These are phyloP conservation scores for Starmera quercuum DNA, from an alignment of 805 yeast species.

Conservation along the genomic window DNA sequence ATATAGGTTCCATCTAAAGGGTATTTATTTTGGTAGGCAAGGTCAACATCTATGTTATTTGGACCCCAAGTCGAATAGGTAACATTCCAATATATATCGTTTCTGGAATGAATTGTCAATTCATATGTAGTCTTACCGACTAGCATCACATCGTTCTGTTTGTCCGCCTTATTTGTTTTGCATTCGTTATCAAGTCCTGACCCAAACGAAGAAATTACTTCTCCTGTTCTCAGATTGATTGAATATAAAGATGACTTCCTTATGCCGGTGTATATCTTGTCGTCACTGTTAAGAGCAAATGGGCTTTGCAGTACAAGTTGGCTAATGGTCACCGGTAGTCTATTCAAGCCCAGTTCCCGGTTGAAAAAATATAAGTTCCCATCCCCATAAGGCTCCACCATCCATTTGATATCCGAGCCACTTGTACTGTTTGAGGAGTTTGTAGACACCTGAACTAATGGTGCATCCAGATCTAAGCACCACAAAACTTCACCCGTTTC, in stretches of 20 bases:
- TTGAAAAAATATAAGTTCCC: slow-evolving; percentile 81
- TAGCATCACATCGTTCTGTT: slow-evolving; percentile 32
- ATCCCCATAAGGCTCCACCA: slow-evolving; percentile 84
- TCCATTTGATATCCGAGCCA: slow-evolving; percentile 45
- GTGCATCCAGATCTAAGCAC: slow-evolving; percentile 61
- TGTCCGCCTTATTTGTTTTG: slow-evolving; percentile 1
- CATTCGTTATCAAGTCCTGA: slow-evolving; percentile 11
- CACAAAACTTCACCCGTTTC: slow-evolving; percentile 69
- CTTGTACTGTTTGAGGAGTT: slow-evolving; percentile 8
- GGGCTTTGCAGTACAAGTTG: slow-evolving; percentile 81
- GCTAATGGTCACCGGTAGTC: slow-evolving; percentile 72
- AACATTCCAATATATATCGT: slow-evolving; percentile 73
- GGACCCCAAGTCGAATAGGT: slow-evolving; percentile 90
- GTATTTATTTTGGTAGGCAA: slow-evolving; percentile 39
- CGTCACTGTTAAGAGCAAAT: slow-evolving; percentile 61
- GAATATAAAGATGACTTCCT: slow-evolving; percentile 70
- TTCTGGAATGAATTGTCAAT: slow-evolving; percentile 66
- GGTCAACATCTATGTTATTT: slow-evolving; percentile 61
- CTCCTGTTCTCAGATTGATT: slow-evolving; percentile 68
- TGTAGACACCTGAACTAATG: slow-evolving; percentile 42
- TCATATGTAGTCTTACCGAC: slow-evolving; percentile 71
- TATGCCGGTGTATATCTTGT: slow-evolving; percentile 83
- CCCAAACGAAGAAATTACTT: slow-evolving; percentile 64
- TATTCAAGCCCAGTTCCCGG: slow-evolving; percentile 64
- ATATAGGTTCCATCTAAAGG: slow-evolving; percentile 71